Conservation (phyloP, 2,329 filamentous ascomycete species). For the Tothia fuscella region DNA sequence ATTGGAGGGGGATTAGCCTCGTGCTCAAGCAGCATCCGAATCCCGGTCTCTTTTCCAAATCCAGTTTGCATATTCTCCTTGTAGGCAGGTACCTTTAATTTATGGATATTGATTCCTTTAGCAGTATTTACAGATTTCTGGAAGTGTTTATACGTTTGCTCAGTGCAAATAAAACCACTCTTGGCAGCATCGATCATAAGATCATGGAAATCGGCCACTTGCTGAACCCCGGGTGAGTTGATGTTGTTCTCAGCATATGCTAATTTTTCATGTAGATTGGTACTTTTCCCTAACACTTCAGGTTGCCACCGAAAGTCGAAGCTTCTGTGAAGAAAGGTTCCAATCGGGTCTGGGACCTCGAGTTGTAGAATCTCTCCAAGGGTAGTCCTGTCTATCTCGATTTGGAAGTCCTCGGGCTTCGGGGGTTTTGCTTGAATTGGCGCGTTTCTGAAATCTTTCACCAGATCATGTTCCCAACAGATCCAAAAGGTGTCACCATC, state of each 20-base stretch:
- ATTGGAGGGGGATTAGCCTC: too few relatives aligned
- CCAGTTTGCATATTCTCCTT: too few relatives aligned
- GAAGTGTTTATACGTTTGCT: not conserved
- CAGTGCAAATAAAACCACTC: conserved; percentile 28
- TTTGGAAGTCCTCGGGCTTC: conserved; percentile 36
- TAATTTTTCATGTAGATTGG: conserved; percentile 49
- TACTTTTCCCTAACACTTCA: conserved; percentile 51
- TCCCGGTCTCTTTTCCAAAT: too few relatives aligned
- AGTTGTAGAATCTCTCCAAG: conserved; percentile 30
- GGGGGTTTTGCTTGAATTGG: conserved; percentile 32
- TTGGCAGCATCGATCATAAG: conserved; percentile 34
- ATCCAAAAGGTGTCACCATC: conserved; percentile 71
- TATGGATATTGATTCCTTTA: too few relatives aligned
- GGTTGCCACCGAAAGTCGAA: conserved; percentile 48
- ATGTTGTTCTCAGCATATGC: conserved; percentile 39
- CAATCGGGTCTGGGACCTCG: conserved; percentile 20
- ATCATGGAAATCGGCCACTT: conserved; percentile 31
- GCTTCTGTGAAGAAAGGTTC: conserved; percentile 39
- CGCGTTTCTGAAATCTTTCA: conserved; percentile 54
- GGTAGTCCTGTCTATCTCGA: conserved; percentile 37
- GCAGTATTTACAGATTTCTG: not conserved
- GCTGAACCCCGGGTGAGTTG: conserved; percentile 15
- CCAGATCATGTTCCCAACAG: conserved; percentile 58
- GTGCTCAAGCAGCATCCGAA: too few relatives aligned
- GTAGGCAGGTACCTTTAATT: too few relatives aligned